Conservation (phyloP, 176 grass and related monocot species). For the Ananas comosus region DNA sequence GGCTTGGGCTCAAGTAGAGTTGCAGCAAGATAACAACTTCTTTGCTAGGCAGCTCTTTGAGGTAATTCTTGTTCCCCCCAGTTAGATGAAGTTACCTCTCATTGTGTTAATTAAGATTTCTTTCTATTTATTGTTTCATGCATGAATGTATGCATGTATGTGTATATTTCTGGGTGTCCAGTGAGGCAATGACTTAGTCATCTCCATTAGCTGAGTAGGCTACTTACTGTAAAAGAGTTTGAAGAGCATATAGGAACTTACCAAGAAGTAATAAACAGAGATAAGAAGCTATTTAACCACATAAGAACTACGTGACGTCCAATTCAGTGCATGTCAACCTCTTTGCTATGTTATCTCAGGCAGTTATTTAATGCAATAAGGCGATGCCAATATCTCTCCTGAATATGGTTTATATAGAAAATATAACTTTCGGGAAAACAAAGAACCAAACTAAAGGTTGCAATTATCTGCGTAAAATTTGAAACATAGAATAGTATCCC, state of each 20-base stretch:
- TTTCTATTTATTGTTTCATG: neutral
- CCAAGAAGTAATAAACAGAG: neutral
- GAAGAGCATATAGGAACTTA: neutral
- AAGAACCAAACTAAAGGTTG: neutral
- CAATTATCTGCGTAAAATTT: neutral
- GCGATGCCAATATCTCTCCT: neutral
- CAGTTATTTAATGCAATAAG: neutral
- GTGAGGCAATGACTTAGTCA: no score
- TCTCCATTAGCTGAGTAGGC: no score
- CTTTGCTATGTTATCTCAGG: neutral
- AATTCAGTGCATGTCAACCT: neutral
- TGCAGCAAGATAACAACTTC: slow-evolving; percentile 62
- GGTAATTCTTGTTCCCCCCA: slow-evolving; percentile 49
- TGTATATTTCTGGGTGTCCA: no score
- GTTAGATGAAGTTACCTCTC: slow-evolving; percentile 15
- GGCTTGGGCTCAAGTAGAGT: slow-evolving; percentile 96
- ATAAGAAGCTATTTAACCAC: neutral
- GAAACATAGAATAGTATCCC: no score
- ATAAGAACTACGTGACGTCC: neutral
- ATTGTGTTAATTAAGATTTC: neutral
- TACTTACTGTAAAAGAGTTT: no score
- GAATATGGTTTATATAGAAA: neutral
- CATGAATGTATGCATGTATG: neutral
- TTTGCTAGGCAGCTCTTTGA: slow-evolving; percentile 91
- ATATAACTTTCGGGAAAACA: neutral